Conservation (phyloP, 2,329 filamentous ascomycete genomes). For the Aspergillus melleus region DNA sequence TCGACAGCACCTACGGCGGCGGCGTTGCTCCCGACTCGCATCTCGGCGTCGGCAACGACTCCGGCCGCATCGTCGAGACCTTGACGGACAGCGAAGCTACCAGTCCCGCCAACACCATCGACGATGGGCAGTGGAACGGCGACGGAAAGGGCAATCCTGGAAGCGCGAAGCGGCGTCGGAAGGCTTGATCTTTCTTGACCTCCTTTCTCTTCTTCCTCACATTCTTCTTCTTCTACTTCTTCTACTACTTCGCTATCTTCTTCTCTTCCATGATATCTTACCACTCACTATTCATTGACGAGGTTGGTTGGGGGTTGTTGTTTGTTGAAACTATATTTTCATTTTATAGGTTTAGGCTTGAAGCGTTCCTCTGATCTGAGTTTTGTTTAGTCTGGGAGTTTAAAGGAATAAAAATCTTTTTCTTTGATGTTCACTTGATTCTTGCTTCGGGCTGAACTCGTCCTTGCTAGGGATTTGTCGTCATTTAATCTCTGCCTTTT, state of each 20-base stretch:
- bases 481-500: too few species aligned
- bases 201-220: constrained; percentile 1
- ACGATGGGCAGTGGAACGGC: constrained; percentile 26
- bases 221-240: neutral
- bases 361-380: neutral
- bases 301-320: too few species aligned
- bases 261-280: too few species aligned
- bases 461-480: too few species aligned
- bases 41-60: constrained; percentile 19
- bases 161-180: constrained; percentile 34
- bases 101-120: constrained; percentile 39
- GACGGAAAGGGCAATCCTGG: constrained; percentile 26
- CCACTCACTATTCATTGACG: too few species aligned
- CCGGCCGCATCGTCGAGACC: constrained; percentile 42
- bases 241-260: too few species aligned
- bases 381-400: neutral
- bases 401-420: neutral
- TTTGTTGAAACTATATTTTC: neutral
- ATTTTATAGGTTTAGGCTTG: neutral
- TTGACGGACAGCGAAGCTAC: constrained; percentile 47
- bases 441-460: too few species aligned
- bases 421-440: neutral
- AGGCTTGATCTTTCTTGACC: constrained; percentile 21
- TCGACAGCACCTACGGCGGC: constrained; percentile 28
- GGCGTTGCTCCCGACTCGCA: constrained; percentile 7